Base-by-base conservation (phyloP, 345 rosid genomes). In the Carallia brachiata region DNA sequence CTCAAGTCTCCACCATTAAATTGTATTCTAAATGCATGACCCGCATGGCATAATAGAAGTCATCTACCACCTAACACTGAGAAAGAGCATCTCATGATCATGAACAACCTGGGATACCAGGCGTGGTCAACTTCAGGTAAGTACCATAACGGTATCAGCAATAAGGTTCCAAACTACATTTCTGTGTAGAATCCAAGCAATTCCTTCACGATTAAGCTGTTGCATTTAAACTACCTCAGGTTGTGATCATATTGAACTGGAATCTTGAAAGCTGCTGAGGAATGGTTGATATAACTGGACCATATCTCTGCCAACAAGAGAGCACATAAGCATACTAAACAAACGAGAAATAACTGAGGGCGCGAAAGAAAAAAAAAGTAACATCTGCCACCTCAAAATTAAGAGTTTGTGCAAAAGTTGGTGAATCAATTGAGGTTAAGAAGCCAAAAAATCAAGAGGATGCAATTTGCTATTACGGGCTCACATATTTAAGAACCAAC, bases 201-300 rank as follows among this genome's bases (percentile, higher is more conserved):
- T 15, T 19, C 19, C 31, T 10, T 50, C n/a, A 52, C n/a, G 34
- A 27, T 69, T 48, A 48, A 48, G 7, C 50, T 44, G 4, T 6
- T 40, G 30, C 17, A 31, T 50, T 48, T 47, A 36, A 2, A 17
- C 48, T 27, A 52, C 32, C 48, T 93, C 82, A 91, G 15, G 85
- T 80, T 52, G 89, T 73, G 66, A 90, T 85, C 98, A 93, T 93
- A 74, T 89, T 91, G 87, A 93, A 91, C 79, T 89, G 97, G 84
- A 91, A 91, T 83, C 98, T 91, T 50, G 98, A 93, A 63, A 93
- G 97, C 82, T 93, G 98, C 82, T 91, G 97, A 50, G 98, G 98
- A 77, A 93, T 93, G 78, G 97, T 91, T 36, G 97, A 93, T 74
- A 91, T 93, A 32, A 93, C 96, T 0, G 97, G 97, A 60, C 98